Percentiles rank a stretch among this genome's conserved stretches.
Evolutionary conservation across 192 early-diverging fungal genomes (phyloP).

Genomic region (Coemansia guatemalensis): DNA sequence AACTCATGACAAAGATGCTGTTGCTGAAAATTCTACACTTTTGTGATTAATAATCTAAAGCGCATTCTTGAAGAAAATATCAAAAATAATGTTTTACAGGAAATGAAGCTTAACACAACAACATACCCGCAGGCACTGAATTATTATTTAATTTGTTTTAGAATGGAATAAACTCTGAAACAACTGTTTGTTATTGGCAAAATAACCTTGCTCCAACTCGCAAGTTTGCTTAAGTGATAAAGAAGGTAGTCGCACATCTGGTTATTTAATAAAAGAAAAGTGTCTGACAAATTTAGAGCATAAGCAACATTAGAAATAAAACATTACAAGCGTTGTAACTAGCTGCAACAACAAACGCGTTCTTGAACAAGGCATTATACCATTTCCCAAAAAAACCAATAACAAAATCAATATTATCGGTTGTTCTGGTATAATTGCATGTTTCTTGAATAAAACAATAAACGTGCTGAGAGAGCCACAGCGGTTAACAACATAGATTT

Average conservation of each 20-base stretch:
- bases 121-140: constrained; percentile 87
- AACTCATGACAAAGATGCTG: constrained; percentile 64
- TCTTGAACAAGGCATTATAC: constrained; percentile 93
- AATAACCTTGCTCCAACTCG: constrained; percentile 98
- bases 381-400: constrained; percentile 87
- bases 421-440: constrained; percentile 90
- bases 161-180: constrained; percentile 90
- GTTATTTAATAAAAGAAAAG: constrained; percentile 94
- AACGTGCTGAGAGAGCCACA: constrained; percentile 92
- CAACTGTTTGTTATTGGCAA: constrained; percentile 92
- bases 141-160: constrained; percentile 93
- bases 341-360: constrained; percentile 97
- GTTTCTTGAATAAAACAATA: constrained; percentile 95
- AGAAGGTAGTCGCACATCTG: constrained; percentile 91
- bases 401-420: constrained; percentile 93
- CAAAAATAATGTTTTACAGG: constrained; percentile 87
- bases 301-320: constrained; percentile 90
- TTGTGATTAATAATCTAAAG: constrained; percentile 72
- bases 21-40: constrained; percentile 64
- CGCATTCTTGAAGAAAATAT: constrained; percentile 91
- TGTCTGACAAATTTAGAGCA: constrained; percentile 70
- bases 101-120: constrained; percentile 73
- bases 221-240: constrained; percentile 95
- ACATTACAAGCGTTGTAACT: constrained; percentile 93
- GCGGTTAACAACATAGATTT: constrained; percentile 81